Conservation (phyloP, 768 basidiomycete genomes). For the Lanmaoa rubissima region DNA sequence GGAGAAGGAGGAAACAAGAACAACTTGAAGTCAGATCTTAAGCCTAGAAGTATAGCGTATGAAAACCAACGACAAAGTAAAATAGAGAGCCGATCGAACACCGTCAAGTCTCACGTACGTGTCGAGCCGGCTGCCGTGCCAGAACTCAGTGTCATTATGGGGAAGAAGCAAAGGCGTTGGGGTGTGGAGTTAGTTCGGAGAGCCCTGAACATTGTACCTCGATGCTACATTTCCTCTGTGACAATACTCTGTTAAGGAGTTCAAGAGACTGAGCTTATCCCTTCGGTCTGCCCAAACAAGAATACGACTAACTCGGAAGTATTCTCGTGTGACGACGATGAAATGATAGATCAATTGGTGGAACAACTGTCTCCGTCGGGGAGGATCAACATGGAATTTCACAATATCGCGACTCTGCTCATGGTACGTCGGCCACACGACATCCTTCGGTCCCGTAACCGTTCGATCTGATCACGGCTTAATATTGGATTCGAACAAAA, state of each 20-base stretch:
- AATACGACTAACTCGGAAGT: not conserved
- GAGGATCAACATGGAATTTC: not conserved
- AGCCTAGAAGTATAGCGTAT: not conserved
- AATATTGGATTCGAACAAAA: not conserved
- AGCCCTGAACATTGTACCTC: too few relatives aligned
- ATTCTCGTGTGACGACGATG: not conserved
- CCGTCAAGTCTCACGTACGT: not conserved
- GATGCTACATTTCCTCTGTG: not conserved
- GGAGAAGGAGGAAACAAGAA: not conserved
- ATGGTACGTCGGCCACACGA: not conserved
- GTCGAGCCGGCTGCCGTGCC: not conserved
- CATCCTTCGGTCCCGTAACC: not conserved
- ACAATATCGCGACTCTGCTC: not conserved
- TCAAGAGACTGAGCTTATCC: too few relatives aligned
- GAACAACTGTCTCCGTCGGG: not conserved
- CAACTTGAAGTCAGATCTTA: too few relatives aligned
- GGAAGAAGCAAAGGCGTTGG: not conserved
- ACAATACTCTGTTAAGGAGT: not conserved
- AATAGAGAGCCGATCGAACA: not conserved
- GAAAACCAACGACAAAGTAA: not conserved
- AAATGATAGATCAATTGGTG: not conserved
- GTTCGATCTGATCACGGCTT: not conserved
- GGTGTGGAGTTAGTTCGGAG: not conserved
- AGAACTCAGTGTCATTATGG: not conserved
- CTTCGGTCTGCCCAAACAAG: not conserved